Base-by-base conservation (phyloP, 306 rosid genomes). In the Mimosa pudica region DNA sequence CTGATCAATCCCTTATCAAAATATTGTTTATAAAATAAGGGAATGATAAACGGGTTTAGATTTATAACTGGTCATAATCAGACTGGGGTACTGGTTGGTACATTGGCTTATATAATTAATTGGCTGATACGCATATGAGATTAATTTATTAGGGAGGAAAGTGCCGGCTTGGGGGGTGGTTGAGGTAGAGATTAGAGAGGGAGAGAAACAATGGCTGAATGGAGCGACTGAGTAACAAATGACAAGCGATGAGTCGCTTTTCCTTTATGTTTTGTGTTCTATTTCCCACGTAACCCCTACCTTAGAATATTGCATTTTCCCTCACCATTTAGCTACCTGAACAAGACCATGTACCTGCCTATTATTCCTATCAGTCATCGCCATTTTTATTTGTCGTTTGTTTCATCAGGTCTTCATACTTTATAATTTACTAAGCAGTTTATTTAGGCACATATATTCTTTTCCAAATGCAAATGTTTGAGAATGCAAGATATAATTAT, bases 231-330 rank as follows among this genome's bases (percentile, higher is more conserved):
- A 66, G 77, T 76, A 90, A 87, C 95, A 73, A 89, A 83, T 88
- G 81, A 82, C 89, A 89, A 82, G 84, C 88, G 46, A 52, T 3
- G 75, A 67, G 95, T 90, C 91, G 89, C 89, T 90, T 87, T 90
- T 82, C 85, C 90, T 84, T 90, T 20, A 64, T 72, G 73, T 36
- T 68, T 73, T 81, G 32, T 77, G 74, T 64, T 79, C 78, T 79
- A 30, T 81, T 82, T 87, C 74, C 84, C 81, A 90, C 86, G 95
- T 79, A 75, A 89, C 85, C 84, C 76, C 66, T 11, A 55, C 32
- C 68, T 75, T 68, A 8, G 35, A 47, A 68, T 77, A 82, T 46
- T 80, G 71, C 60, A 52, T 52, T 1, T 52, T 52, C 20, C 8
- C 60, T 13, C 6, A 52, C 5, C 20, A 14, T n/a, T 6, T 51